These are phyloP conservation scores for Exophiala mesophila DNA, from an alignment of 2,329 filamentous ascomycete species.

Conservation along the genomic window DNA sequence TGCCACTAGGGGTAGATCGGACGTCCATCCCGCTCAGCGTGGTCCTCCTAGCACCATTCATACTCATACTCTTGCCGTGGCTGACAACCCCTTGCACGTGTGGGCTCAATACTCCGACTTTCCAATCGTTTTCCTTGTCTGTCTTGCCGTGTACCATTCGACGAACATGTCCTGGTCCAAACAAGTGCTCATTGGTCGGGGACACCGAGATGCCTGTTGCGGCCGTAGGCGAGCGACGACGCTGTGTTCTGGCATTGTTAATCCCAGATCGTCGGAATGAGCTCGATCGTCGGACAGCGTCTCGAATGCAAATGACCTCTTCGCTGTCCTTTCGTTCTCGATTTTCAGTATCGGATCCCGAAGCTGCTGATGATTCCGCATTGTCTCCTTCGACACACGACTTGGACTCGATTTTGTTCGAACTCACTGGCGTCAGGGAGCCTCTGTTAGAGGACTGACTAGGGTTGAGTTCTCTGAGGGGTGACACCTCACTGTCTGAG, in stretches of 20 bases:
- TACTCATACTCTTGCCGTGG: slow-evolving; percentile 39
- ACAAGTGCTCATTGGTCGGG: slow-evolving; percentile 55
- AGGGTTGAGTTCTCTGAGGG: slow-evolving; percentile 50
- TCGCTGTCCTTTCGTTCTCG: slow-evolving; percentile 44
- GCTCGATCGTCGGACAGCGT: slow-evolving; percentile 52
- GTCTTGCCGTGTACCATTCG: slow-evolving; percentile 56
- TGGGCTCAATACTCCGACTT: slow-evolving; percentile 57
- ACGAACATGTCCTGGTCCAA: slow-evolving; percentile 61
- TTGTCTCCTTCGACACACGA: slow-evolving; percentile 32
- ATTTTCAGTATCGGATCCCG: slow-evolving; percentile 45
- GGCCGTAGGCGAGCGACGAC: slow-evolving; percentile 51
- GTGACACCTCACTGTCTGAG: slow-evolving; percentile 54
- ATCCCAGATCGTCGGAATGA: slow-evolving; percentile 41
- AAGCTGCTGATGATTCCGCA: slow-evolving; percentile 29
- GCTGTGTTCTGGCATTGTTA: slow-evolving; percentile 33
- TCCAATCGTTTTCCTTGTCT: slow-evolving; percentile 53
- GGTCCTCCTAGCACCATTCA: slow-evolving; percentile 42
- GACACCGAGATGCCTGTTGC: slow-evolving; percentile 39
- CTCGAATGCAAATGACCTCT: slow-evolving; percentile 51
- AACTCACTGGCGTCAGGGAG: slow-evolving; percentile 26
- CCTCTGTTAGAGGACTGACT: slow-evolving; percentile 47
- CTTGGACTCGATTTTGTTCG: slow-evolving; percentile 36
- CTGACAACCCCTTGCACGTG: slow-evolving; percentile 32
- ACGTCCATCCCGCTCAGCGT: slow-evolving; percentile 22
- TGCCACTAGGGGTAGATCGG: slow-evolving; percentile 9